Evolutionary conservation across 352 stramenopile species (phyloP).

Genomic region (Phytophthora citricola): DNA sequence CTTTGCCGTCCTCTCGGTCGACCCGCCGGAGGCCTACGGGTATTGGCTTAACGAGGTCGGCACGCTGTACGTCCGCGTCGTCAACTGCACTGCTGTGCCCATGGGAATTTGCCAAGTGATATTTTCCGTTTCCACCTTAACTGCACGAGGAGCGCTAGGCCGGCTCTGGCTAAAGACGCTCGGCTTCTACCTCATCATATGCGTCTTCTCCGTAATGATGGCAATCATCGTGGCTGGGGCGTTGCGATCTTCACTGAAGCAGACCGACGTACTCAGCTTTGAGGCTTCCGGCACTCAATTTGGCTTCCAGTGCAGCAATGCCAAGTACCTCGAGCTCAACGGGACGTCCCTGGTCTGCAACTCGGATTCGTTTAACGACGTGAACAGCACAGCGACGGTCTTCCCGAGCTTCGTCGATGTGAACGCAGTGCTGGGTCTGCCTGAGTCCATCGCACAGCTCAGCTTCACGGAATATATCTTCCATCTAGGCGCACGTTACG

Average conservation of each 20-base stretch:
- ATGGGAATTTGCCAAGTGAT: constrained; percentile 74
- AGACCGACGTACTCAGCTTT: constrained; percentile 40
- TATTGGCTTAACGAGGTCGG: constrained; percentile 69
- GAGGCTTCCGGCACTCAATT: constrained; percentile 43
- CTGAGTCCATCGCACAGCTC: constrained; percentile 49
- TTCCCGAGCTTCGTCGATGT: constrained; percentile 67
- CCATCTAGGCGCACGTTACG: constrained; percentile 47
- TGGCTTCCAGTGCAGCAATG: constrained; percentile 66
- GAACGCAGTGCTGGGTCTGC: constrained; percentile 43
- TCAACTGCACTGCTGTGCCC: constrained; percentile 63
- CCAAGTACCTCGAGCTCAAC: constrained; percentile 53
- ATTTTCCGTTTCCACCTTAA: constrained; percentile 57
- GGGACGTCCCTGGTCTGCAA: constrained; percentile 27
- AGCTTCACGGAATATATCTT: constrained; percentile 55
- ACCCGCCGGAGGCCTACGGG: constrained; percentile 38
- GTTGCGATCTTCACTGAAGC: constrained; percentile 44
- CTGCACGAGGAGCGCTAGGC: constrained; percentile 43
- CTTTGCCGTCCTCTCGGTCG: constrained; percentile 34
- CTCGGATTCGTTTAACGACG: constrained; percentile 22
- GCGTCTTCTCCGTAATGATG: constrained; percentile 36
- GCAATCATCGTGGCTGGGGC: constrained; percentile 36
- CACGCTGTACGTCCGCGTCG: constrained; percentile 61
- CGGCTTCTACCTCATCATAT: constrained; percentile 43
- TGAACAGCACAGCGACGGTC: constrained; percentile 21
- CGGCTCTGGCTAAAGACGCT: constrained; percentile 53